A percentile compares a stretch with the other conserved stretches of the same genome.
Evolutionary conservation across 495 filamentous ascomycete species (phyloP).

Genomic region (Hypomontagnella submonticulosa): DNA sequence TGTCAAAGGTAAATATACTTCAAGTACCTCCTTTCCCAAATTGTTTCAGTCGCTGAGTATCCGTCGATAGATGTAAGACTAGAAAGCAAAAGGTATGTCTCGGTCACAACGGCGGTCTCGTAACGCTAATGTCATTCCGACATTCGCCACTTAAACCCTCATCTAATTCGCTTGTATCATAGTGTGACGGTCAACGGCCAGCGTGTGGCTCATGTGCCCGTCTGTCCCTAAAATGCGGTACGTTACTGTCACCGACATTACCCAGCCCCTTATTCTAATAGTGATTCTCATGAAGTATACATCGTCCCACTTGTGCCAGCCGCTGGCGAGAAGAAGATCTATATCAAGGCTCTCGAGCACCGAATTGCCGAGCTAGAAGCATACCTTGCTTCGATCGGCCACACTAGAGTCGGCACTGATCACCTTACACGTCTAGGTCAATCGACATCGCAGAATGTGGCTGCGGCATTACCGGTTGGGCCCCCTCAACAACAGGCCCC

Average conservation of each 20-base stretch:
- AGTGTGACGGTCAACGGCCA: slow-evolving; percentile 49
- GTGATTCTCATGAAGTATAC: slow-evolving; percentile 30
- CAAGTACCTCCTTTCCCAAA: neutral
- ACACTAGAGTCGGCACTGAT: slow-evolving; percentile 31
- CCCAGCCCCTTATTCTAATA: slow-evolving; percentile 3
- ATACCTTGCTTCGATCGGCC: slow-evolving; percentile 39
- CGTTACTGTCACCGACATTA: slow-evolving; percentile 7
- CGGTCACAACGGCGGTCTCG: neutral
- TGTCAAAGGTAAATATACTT: slow-evolving; percentile 41
- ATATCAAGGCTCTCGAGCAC: slow-evolving; percentile 50
- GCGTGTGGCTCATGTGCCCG: slow-evolving; percentile 46
- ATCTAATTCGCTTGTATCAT: slow-evolving; percentile 20
- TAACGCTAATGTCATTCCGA: neutral
- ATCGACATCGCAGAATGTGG: slow-evolving; percentile 17
- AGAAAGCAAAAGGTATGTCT: slow-evolving; percentile 48
- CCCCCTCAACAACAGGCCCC: slow-evolving; percentile 16
- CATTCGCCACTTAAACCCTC: neutral
- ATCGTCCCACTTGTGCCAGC: slow-evolving; percentile 45
- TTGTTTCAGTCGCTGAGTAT: slow-evolving; percentile 7
- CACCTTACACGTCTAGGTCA: slow-evolving; percentile 32
- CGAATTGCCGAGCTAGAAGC: slow-evolving; percentile 48
- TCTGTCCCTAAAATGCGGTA: slow-evolving; percentile 47
- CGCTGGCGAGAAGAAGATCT: slow-evolving; percentile 47
- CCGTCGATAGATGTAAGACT: slow-evolving; percentile 42
- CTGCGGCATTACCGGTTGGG: slow-evolving; percentile 1